Base-by-base conservation (phyloP, 2,329 filamentous ascomycete genomes). In the Diaporthe destruens region DNA sequence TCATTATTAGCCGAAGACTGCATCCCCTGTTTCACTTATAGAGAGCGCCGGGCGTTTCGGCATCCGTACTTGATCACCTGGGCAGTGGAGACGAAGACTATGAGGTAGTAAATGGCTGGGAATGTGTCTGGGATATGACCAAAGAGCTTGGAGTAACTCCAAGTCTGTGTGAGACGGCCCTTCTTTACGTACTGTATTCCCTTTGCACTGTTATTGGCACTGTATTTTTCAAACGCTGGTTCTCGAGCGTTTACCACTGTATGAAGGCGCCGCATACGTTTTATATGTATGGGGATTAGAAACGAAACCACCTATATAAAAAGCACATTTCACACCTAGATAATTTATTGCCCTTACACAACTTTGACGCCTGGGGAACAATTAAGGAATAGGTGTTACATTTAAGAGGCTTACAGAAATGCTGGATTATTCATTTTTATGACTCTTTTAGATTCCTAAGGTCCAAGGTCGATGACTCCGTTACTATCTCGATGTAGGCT, bases 11-110 rank as follows among this genome's bases (percentile, higher is more conserved):
- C 57, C 25, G 42, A 44, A 47, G 23, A 42, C 23, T 16, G 18
- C 11, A 47, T 63, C 57, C 25, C 57, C 57, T 63, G 57, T 63
- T 63, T 63, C 57, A 63, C 11, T 16, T 63, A 63, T 32, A 34
- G 20, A 16, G 25, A 63, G 39, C 18, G 25, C 39, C 25, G 57
- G 25, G 39, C 42, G 25, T 63, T 49, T 42, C 57, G 36, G 42
- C 11, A 47, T n/a, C 39, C n/a, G 34, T 42, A 18, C n/a, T 39
- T 36, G 16, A 16, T 16, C 54, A n/a, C n/a, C n/a, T n/a, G n/a
- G n/a, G n/a, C n/a, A 34, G 54, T 23, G 6, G n/a, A n/a, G 20
- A 57, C 32, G 20, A 23, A 23, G 6, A 36, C 11, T 6, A n/a
- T 5, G 23, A 9, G 12, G 18, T 32, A 57, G 2, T 39, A 32